Percentiles rank a stretch among this genome's conserved stretches.
phyloP scores from a whole-genome alignment of 805 yeast genomes.

The Grigorovia humatica region DNA sequence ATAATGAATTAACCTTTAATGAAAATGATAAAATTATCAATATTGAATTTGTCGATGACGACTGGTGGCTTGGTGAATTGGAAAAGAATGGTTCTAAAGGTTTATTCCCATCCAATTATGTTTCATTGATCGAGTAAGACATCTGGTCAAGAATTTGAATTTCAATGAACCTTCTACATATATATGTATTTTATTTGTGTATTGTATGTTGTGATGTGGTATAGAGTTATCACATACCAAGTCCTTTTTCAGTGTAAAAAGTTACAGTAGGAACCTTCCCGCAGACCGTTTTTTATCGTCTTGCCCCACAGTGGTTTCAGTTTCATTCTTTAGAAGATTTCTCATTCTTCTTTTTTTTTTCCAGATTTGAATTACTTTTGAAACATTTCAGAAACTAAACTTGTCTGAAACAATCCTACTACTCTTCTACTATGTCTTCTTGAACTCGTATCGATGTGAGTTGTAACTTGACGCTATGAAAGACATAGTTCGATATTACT shows the following conservation, averaged over 20 bases:
- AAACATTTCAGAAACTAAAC: background rate
- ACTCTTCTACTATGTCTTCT: background rate
- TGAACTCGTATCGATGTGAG: background rate
- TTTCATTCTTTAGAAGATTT: background rate
- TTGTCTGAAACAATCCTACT: background rate
- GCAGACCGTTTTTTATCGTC: no score
- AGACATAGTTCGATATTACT: no score
- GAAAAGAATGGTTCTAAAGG: slow-evolving; percentile 59
- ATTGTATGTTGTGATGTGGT: background rate
- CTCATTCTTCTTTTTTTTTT: background rate
- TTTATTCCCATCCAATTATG: slow-evolving; percentile 90
- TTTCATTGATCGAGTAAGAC: slow-evolving; percentile 26
- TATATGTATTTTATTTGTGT: no score
- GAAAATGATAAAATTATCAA: slow-evolving; percentile 77
- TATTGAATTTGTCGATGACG: slow-evolving; percentile 84
- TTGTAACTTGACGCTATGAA: background rate
- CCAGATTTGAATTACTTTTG: background rate
- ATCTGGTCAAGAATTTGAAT: background rate
- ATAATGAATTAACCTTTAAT: slow-evolving; percentile 74
- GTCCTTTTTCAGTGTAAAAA: background rate
- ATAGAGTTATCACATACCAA: background rate
- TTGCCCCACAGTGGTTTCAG: background rate
- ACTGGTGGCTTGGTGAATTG: slow-evolving; percentile 93
- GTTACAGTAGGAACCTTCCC: no score
- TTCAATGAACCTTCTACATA: no score